Evolutionary conservation across 257 asterid species (phyloP).

Genomic region (Solanum etuberosum): DNA sequence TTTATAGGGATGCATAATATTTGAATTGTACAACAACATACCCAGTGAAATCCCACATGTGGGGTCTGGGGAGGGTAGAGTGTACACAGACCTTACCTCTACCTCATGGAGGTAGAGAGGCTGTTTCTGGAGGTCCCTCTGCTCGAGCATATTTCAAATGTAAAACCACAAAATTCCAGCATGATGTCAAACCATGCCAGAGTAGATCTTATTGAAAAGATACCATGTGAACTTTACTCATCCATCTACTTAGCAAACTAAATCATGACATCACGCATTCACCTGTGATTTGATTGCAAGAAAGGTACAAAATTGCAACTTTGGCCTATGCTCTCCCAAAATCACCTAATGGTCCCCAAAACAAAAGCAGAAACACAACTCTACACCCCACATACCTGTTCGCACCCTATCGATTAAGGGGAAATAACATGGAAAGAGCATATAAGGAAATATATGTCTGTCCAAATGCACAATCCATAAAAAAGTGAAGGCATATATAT

Average conservation of each 20-base stretch:
- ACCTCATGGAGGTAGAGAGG: not conserved
- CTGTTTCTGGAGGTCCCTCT: not conserved
- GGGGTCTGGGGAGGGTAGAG: not conserved
- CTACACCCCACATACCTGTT: not conserved
- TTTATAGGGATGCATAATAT: not conserved
- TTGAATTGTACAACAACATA: not conserved
- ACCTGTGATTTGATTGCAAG: not conserved
- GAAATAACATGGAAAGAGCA: not conserved
- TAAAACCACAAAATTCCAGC: not conserved
- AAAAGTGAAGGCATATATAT: not conserved
- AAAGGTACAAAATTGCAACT: not conserved
- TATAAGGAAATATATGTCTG: not conserved
- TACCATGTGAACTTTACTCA: not conserved
- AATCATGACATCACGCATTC: not conserved
- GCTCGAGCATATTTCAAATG: not conserved
- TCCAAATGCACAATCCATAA: not conserved
- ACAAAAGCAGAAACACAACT: not conserved
- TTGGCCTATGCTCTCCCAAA: not conserved
- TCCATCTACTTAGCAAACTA: not conserved
- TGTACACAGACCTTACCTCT: not conserved
- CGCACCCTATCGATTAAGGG: not conserved
- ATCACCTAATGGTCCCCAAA: not conserved
- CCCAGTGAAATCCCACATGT: not conserved
- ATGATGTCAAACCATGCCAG: not conserved
- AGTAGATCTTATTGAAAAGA: not conserved